Conservation (phyloP, 139 green algal genomes). For the Nannochloris sp. region DNA sequence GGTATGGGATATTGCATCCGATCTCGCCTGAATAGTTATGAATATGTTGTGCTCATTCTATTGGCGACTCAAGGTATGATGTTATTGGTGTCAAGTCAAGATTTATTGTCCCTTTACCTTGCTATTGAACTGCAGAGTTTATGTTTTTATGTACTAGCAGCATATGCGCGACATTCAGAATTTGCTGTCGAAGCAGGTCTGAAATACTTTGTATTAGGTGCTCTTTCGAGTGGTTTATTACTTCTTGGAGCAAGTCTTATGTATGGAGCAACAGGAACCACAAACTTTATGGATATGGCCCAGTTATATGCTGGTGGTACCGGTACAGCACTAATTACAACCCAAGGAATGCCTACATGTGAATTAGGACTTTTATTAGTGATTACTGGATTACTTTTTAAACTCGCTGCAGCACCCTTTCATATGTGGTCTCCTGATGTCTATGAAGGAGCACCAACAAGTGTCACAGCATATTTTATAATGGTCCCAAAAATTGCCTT, state of each 20-base stretch:
- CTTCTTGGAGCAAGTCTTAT: slow-evolving; percentile 53
- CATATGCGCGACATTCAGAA: slow-evolving; percentile 45
- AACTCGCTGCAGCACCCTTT: slow-evolving; percentile 51
- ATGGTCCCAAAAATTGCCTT: slow-evolving; percentile 47
- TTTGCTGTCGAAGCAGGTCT: slow-evolving; percentile 54
- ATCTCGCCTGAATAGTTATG: slow-evolving; percentile 38
- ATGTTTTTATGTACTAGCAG: slow-evolving; percentile 59
- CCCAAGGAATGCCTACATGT: slow-evolving; percentile 27
- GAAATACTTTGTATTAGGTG: slow-evolving; percentile 60
- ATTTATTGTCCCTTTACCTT: slow-evolving; percentile 60
- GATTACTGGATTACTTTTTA: slow-evolving; percentile 52
- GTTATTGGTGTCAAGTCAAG: slow-evolving; percentile 44
- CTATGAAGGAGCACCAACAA: slow-evolving; percentile 50
- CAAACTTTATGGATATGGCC: slow-evolving; percentile 35
- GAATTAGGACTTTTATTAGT: slow-evolving; percentile 50
- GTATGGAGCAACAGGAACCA: slow-evolving; percentile 50
- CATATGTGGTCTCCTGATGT: slow-evolving; percentile 62
- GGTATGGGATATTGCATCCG: slow-evolving; percentile 32
- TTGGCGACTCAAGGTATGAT: slow-evolving; percentile 49
- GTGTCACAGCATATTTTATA: slow-evolving; percentile 52
- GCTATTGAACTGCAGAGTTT: slow-evolving; percentile 57
- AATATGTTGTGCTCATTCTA: slow-evolving; percentile 38
- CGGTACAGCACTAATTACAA: slow-evolving; percentile 13
- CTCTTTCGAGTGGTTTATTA: slow-evolving; percentile 52
- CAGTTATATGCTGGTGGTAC: slow-evolving; percentile 42